Base-by-base conservation (phyloP, 2,329 filamentous ascomycete species). In the Ascochyta lentis region DNA sequence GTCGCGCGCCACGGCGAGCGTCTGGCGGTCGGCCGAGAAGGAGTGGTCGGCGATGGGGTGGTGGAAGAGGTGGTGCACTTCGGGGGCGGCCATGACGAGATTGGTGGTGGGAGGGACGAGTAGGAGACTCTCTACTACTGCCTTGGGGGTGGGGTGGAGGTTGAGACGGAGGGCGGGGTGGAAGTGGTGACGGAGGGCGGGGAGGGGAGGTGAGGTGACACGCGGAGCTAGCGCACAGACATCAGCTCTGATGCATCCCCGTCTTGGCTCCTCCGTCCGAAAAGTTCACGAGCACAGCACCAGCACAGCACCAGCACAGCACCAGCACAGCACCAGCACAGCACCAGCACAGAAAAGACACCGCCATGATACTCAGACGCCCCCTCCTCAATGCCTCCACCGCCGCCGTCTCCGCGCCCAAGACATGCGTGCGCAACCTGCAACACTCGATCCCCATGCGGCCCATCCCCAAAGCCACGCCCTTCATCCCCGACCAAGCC, bases 11-110 rank as follows among this genome's bases (percentile, higher is more conserved):
- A 99, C 93, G 54, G 95, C 95, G 54, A 99, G 85, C 26, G 89
- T 93, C 76, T 88, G 82, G 75, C 88, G 91, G 80, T 99, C 95
- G 60, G 92, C 88, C 63, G 93, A 96, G 86, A 99, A 99, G 54
- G 94, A 97, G 79, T 99, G 95, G 82, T 99, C 95, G 65, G 92
- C 91, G 73, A 99, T 97, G 59, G 94, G 92, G 68, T 89, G 87
- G 81, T 98, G 92, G 81, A 99, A 99, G 65, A 99, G 89, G 73
- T 98, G 93, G 80, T 98, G 92, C 56, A 96, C 90, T 83, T 98
- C 91, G 63, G 93, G 91, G 57, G 89, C 77, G 51, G 91, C 83
- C 94, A 98, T 98, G 57, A 49, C 83, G 76, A 61, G 5, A 6
- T 23, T 12, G n/a, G 9, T 49, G 49, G 48, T n/a, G 40, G 4